Percentiles rank a stretch among this genome's conserved stretches.
Evolutionary conservation across 192 early-diverging fungal genomes (phyloP).

Genomic region (Chytriomyces hyalinus): DNA sequence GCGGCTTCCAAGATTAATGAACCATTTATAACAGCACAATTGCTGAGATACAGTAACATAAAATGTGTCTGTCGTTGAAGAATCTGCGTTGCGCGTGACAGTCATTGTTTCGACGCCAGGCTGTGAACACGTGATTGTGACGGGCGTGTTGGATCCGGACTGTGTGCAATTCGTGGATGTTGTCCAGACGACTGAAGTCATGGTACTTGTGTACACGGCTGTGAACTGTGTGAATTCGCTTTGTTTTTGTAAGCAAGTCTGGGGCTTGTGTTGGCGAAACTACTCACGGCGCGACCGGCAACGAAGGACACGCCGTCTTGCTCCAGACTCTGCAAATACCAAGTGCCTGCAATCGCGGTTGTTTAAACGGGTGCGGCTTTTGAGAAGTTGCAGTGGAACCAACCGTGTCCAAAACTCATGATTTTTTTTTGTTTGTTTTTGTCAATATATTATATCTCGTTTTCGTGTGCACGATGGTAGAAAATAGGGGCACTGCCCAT

Average conservation of each 20-base stretch:
- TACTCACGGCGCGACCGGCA: constrained; percentile 3
- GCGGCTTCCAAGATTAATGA: neutral
- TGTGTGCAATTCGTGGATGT: neutral
- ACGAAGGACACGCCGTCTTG: constrained; percentile 26
- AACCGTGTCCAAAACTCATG: neutral
- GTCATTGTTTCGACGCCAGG: constrained; percentile 23
- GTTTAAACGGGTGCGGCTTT: neutral
- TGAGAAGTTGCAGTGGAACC: neutral
- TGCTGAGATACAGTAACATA: constrained; percentile 10
- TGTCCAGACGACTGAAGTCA: constrained; percentile 13
- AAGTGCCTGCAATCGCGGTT: neutral
- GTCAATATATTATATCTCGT: no score
- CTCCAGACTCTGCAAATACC: constrained; percentile 25
- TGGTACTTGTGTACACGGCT: neutral
- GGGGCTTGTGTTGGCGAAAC: neutral
- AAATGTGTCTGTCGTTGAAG: constrained; percentile 18
- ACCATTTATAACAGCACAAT: constrained; percentile 21
- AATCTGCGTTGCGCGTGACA: neutral
- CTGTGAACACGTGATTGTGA: constrained; percentile 11
- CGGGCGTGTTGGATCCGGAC: neutral
- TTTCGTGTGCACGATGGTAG: no score
- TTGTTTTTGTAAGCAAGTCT: neutral
- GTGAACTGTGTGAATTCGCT: neutral
- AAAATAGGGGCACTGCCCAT: no score
- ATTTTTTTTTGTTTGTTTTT: neutral